phyloP scores from a whole-genome alignment of 495 filamentous ascomycete genomes.

The Neurospora pannonica region DNA sequence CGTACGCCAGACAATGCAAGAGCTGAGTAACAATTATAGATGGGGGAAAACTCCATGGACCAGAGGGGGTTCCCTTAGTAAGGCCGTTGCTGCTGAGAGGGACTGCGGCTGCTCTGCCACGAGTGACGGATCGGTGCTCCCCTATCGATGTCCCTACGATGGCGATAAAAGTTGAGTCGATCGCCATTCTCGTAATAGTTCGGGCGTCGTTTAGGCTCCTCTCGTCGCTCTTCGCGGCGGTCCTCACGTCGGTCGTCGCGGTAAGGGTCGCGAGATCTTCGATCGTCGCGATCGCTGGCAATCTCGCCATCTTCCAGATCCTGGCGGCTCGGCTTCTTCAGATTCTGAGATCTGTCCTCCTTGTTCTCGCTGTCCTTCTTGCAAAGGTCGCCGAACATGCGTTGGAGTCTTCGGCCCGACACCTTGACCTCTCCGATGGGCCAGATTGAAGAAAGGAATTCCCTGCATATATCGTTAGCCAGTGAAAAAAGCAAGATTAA shows the following conservation, averaged over 20 bases:
- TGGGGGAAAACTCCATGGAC: background rate
- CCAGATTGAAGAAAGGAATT: slow-evolving; percentile 31
- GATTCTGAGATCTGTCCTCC: slow-evolving; percentile 12
- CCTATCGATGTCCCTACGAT: slow-evolving; percentile 20
- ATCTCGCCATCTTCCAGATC: slow-evolving; percentile 29
- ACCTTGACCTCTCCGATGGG: slow-evolving; percentile 30
- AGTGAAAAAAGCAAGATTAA: background rate
- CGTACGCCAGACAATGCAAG: slow-evolving; percentile 13
- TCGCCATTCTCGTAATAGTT: slow-evolving; percentile 26
- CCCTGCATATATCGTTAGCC: slow-evolving; percentile 19
- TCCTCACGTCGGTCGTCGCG: slow-evolving; percentile 25
- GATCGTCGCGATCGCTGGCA: slow-evolving; percentile 24
- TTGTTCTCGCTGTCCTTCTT: slow-evolving; percentile 18
- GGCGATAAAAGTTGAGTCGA: slow-evolving; percentile 25
- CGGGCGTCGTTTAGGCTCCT: slow-evolving; percentile 18
- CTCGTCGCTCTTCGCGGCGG: slow-evolving; percentile 22
- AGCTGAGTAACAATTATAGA: slow-evolving; percentile 12
- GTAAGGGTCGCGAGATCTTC: slow-evolving; percentile 27
- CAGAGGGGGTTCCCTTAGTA: slow-evolving; percentile 7
- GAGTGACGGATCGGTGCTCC: slow-evolving; percentile 16
- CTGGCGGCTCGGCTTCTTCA: slow-evolving; percentile 10
- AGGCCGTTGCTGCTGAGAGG: slow-evolving; percentile 20
- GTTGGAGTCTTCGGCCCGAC: slow-evolving; percentile 30
- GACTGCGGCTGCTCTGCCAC: slow-evolving; percentile 23
- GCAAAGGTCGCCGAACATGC: slow-evolving; percentile 37